Evolutionary conservation across 257 asterid species (phyloP), one percentile per base, ranked within the genome.

Genomic region (Scutellaria galericulata): DNA sequence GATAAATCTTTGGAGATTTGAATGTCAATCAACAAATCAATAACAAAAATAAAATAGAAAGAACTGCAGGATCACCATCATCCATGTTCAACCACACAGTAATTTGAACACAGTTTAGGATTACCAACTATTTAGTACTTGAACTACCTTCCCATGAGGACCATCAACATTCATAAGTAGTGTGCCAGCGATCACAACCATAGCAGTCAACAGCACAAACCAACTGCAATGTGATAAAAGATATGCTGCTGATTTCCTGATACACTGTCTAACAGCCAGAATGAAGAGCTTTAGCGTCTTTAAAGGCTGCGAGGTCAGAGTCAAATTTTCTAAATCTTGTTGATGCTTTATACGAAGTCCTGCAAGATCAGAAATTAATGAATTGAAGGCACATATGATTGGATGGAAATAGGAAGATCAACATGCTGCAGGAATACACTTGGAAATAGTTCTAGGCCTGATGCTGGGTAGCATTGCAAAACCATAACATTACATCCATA

Each of bases 121-220:
- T 9, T 31, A 70, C 44, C 39, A 45, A 5, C 7, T 20, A 18
- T 20, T 13, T 18, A 47, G 41, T 27, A 47, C 9, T 9, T 50
- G 45, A 47, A 39, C 67, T 79, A 91, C 97, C 96, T 89, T 91
- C 55, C 74, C 96, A 78, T 84, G 95, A 77, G 95, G 91, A 45
- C 93, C 96, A 59, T 87, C 78, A 66, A 84, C 72, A 56, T 79
- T 79, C 74, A 85, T 76, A 27, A 89, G 85, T 40, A 84, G 64
- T 70, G 77, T 48, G 20, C 81, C 80, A 64, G 73, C 64, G 7
- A 82, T 73, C 45, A 75, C 81, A 55, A 75, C 22, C 53, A 80
- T 22, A 37, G 68, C 15, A 77, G 86, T 65, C 68, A 83, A 65
- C 75, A 79, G 75, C 82, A 85, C 57, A 68, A 89, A 62, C 89